Base-by-base conservation (phyloP, 805 yeast genomes). In the Hanseniaspora pseudoguilliermondii region DNA sequence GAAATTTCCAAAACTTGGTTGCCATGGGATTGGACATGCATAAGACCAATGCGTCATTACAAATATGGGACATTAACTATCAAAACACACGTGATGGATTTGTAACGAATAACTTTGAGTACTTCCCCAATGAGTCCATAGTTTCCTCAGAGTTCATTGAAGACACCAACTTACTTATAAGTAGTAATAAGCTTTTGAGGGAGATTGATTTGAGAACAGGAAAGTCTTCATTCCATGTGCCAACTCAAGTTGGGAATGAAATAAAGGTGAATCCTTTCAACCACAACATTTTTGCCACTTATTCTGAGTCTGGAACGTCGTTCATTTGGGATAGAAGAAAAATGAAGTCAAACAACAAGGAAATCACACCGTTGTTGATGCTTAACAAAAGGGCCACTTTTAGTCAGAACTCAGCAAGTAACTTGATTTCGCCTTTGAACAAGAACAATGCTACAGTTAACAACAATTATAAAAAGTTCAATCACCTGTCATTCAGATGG, bases 11-110 rank as follows among this genome's bases (percentile, higher is more conserved):
- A 34, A 84, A 84, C 0, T 66, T 84, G 34, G 71, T 89, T 5
- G 95, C 87, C 0, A 79, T 83, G 39, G 95, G 95, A 0, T 76
- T 83, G 57, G 96, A 88, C 59, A 79, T 86, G 60, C 83, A 84
- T 21, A 74, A 89, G 54, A 86, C 80, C 60, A 95, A 86, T 62
- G 78, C 80, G 57, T 82, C 91, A 23, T 69, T 90, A 46, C 84
- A 84, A 60, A 73, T 90, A 5, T 90, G 93, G 90, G 88, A 87
- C 64, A 73, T 86, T 3, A 79, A 78, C 55, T 81, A 81, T 60
- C 83, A 80, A 46, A 71, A 75, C 52, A 72, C 72, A 23, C 75
- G 75, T 57, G 78, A 78, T 36, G 79, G 78, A 53, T 69, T 77
- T 1, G 72, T 74, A n/a, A 73, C 76, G 54, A 82, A 86, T 4